Base-by-base conservation (phyloP, 2,329 filamentous ascomycete genomes). In the Atkinsonella hypoxylon region DNA sequence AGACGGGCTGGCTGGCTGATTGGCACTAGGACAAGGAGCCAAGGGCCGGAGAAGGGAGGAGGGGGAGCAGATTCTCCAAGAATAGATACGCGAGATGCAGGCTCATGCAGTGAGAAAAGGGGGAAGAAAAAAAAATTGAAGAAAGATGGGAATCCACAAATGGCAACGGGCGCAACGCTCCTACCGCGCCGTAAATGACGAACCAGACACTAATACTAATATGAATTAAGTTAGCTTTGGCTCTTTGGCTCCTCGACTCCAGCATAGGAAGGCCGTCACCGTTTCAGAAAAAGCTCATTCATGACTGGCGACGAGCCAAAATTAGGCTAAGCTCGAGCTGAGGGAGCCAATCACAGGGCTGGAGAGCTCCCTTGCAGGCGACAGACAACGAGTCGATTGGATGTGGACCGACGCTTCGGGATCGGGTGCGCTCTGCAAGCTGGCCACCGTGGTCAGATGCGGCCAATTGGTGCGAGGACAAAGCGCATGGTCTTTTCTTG, bases 281-380 rank as follows among this genome's bases (percentile, higher is more conserved):
- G 61, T 63, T 63, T 61, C 61, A 64, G 53, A 34, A 50, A 52
- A 30, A 12, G 18, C 39, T 20, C 30, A 43, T 17, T 26, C 22
- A 44, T 13, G 18, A 41, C 36, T 32, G 31, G 17, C 34, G 18
- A 48, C 55, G n/a, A 54, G 48, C 58, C 59, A 62, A 61, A 64
- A 59, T 62, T 62, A 64, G 64, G 57, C 61, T 61, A 61, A 61
- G 58, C 59, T 58, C 54, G 60, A 58, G 46, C 57, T 55, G 53
- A 55, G 51, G 53, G 45, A 49, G 34, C 67, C 66, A 69, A 69
- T 68, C 60, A 66, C 32, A 45, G n/a, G 47, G 54, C 49, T 58
- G 59, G 61, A 17, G 58, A 60, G 54, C 61, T 58, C 41, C 57
- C 57, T 55, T 56, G 53, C 58, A 54, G 55, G 61, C 61, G 59